Base-by-base conservation (phyloP, 2,329 filamentous ascomycete species). In the Didymella keratinophila region DNA sequence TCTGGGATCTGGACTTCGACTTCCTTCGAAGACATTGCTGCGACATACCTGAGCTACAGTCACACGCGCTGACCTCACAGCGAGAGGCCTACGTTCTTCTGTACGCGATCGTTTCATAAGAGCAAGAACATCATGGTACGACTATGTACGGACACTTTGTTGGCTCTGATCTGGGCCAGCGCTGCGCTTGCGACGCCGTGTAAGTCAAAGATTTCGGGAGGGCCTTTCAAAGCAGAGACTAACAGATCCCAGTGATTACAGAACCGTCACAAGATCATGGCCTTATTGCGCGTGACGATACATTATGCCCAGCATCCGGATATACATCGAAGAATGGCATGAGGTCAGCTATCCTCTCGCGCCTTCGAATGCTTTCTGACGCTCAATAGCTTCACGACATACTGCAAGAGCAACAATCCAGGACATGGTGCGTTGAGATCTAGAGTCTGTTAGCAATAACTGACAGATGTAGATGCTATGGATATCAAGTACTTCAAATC, bases 281-380 rank as follows among this genome's bases (percentile, higher is more conserved):
- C 30, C 53, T 68, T 18, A 61, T 50, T 25, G 36, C 56, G 42
- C 66, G 67, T n/a, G 64, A 65, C 43, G 47, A 45, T 32, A 32
- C 55, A 18, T 43, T 52, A 51, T 75, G 72, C 53, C 59, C 66
- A 4, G 36, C 53, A 16, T 37, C 30, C 14, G 56, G 45, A 18
- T 74, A 72, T 44, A 69, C 63, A 30, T 65, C 69, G 4, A 56
- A 58, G 34, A 75, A 75, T 37, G 72, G 72, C 6, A 58, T 73
- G 32, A 69, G 66, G 51, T 53, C 10, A 42, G 39, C 39, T 28
- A 7, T 14, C 28, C 16, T 14, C 25, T 44, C 11, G 23, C 18
- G 4, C 12, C 25, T 25, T 14, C 21, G 12, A 23, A 7, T 16
- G 32, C 20, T 9, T 2, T 25, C 50, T 53, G n/a, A 53, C 32